Evolutionary conservation across 179 eudicot species (phyloP).

Genomic region (Corrigiola litoralis): DNA sequence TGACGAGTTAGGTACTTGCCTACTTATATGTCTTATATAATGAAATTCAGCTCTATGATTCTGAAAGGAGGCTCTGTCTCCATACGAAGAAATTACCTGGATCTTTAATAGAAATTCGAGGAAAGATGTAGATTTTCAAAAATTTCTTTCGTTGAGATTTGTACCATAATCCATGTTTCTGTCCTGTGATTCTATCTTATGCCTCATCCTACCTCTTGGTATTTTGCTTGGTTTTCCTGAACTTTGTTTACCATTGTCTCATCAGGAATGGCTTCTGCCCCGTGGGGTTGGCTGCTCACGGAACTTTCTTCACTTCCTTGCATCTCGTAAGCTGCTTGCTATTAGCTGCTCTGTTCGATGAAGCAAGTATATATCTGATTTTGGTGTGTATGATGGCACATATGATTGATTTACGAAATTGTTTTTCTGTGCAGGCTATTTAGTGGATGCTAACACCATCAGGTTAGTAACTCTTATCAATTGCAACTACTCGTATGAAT

Average conservation of each 20-base stretch:
- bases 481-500: not conserved
- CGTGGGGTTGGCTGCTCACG: constrained; percentile 7
- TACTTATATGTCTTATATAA: too few species aligned
- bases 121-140: too few species aligned
- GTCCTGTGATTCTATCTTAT: not conserved
- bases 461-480: constrained; percentile 8
- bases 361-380: too few species aligned
- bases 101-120: too few species aligned
- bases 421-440: constrained; percentile 6
- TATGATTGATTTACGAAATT: not conserved
- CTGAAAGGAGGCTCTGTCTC: too few species aligned
- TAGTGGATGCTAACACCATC: not conserved
- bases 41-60: too few species aligned
- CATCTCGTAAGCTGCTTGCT: not conserved
- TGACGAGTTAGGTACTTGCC: too few species aligned
- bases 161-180: too few species aligned
- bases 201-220: too few species aligned
- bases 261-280: not conserved
- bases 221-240: not conserved
- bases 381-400: not conserved
- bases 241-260: not conserved
- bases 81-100: too few species aligned
- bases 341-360: not conserved
- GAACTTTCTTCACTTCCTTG: constrained; percentile 4
- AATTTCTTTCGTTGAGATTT: too few species aligned